Evolutionary conservation across 1,284 basidiomycete genomes (phyloP).

Genomic region (Volvariella volvacea): DNA sequence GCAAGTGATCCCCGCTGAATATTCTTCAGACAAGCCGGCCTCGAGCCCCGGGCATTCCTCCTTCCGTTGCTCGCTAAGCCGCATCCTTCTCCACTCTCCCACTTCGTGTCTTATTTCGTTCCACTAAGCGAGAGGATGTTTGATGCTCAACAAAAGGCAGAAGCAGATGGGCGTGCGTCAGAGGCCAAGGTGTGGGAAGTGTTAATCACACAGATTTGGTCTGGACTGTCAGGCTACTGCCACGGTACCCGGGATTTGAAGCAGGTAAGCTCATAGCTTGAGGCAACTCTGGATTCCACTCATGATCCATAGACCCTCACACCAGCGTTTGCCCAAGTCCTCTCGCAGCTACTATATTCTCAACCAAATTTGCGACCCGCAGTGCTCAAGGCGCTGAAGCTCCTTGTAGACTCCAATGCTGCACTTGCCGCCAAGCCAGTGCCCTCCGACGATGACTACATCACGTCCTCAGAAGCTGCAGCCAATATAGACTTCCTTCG

Average conservation of each 20-base stretch:
- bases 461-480: constrained; percentile 47
- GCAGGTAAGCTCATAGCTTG: constrained; percentile 28
- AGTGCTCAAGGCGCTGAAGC: constrained; percentile 77
- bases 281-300: constrained; percentile 1
- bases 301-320: constrained; percentile 50
- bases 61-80: constrained; percentile 84
- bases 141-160: constrained; percentile 74
- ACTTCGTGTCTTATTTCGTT: constrained; percentile 89
- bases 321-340: constrained; percentile 74
- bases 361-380: constrained; percentile 81
- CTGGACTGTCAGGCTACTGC: constrained; percentile 84
- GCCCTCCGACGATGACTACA: constrained; percentile 21
- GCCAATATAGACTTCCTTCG: constrained; percentile 73
- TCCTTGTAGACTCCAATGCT: constrained; percentile 73
- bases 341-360: constrained; percentile 87
- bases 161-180: constrained; percentile 61
- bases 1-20: constrained; percentile 3
- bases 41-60: constrained; percentile 82
- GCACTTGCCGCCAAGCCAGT: constrained; percentile 26
- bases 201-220: constrained; percentile 90
- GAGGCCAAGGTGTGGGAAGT: constrained; percentile 96
- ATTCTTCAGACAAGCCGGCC: constrained; percentile 45
- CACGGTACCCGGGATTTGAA: constrained; percentile 52
- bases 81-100: constrained; percentile 75
- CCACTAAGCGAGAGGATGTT: constrained; percentile 94